These are phyloP conservation scores for Coccomyxa sp. DNA, from an alignment of 139 green algal genomes.

Conservation along the genomic window DNA sequence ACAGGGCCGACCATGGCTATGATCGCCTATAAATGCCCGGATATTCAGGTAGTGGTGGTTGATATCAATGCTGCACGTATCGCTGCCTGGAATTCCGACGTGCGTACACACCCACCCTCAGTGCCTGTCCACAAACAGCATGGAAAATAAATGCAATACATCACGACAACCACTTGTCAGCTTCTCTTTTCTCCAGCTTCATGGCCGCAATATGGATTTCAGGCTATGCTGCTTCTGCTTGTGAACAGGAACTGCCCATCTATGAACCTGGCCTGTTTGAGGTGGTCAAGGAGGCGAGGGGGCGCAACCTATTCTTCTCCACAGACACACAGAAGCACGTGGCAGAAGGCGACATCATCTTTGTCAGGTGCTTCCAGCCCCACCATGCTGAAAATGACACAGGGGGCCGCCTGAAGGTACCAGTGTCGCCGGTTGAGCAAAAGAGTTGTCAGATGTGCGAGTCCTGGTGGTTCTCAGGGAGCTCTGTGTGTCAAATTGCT, in stretches of 20 bases:
- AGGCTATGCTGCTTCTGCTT: background rate
- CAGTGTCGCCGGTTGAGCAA: too few relatives aligned
- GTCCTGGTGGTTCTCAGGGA: too few relatives aligned
- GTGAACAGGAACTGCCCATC: slow-evolving; percentile 80
- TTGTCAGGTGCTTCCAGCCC: slow-evolving; percentile 70
- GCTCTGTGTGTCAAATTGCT: too few relatives aligned
- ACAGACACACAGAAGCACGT: slow-evolving; percentile 93
- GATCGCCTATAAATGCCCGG: slow-evolving; percentile 92
- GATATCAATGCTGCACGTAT: slow-evolving; percentile 83
- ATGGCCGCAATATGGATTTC: too few relatives aligned
- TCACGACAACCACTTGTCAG: too few relatives aligned
- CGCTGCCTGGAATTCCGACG: slow-evolving; percentile 58
- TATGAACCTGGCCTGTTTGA: slow-evolving; percentile 97
- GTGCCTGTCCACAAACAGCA: background rate
- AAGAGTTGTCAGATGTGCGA: too few relatives aligned
- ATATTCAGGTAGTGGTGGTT: slow-evolving; percentile 92
- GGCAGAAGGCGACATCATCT: slow-evolving; percentile 93
- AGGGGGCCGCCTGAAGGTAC: too few relatives aligned
- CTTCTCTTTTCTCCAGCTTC: too few relatives aligned
- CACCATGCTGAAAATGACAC: too few relatives aligned
- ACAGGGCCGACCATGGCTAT: slow-evolving; percentile 83
- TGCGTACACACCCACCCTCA: background rate
- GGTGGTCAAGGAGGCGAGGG: slow-evolving; percentile 76
- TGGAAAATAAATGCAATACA: background rate
- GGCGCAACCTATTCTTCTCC: slow-evolving; percentile 96